phyloP scores from a whole-genome alignment of 306 rosid genomes.

The Rosa persica region DNA sequence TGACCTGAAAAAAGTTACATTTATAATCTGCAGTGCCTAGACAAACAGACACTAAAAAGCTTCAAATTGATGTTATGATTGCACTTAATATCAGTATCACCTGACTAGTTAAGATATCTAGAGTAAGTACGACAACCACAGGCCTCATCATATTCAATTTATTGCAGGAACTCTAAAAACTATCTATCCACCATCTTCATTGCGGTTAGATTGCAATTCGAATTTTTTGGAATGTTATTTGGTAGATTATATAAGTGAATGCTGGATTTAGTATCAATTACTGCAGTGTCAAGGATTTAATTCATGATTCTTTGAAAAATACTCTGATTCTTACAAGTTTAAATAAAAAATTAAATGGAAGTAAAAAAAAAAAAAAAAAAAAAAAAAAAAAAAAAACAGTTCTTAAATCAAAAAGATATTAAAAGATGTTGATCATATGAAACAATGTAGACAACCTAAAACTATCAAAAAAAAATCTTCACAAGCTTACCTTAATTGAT shows the following conservation, averaged over 20 bases:
- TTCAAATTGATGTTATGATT: neutral
- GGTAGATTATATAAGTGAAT: neutral
- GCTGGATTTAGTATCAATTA: neutral
- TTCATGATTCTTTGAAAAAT: neutral
- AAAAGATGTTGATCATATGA: constrained; percentile 18
- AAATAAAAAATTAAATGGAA: neutral
- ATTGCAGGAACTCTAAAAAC: neutral
- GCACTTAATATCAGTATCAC: neutral
- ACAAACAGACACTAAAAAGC: neutral
- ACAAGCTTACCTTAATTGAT: constrained; percentile 83
- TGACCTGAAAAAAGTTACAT: neutral
- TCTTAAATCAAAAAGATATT: neutral
- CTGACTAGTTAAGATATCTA: neutral
- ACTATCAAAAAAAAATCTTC: neutral
- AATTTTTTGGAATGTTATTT: neutral
- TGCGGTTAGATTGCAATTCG: neutral
- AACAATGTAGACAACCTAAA: constrained; percentile 25
- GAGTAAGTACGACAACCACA: neutral
- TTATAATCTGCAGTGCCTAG: neutral
- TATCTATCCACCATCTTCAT: neutral
- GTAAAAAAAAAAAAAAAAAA: neutral
- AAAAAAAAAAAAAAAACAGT: neutral
- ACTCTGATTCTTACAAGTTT: neutral
- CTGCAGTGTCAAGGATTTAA: neutral
- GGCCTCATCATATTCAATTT: constrained; percentile 1